Percentiles rank a stretch among this genome's conserved stretches.
Evolutionary conservation across 2,329 filamentous ascomycete genomes (phyloP).

Genomic region (Botrytis elliptica): DNA sequence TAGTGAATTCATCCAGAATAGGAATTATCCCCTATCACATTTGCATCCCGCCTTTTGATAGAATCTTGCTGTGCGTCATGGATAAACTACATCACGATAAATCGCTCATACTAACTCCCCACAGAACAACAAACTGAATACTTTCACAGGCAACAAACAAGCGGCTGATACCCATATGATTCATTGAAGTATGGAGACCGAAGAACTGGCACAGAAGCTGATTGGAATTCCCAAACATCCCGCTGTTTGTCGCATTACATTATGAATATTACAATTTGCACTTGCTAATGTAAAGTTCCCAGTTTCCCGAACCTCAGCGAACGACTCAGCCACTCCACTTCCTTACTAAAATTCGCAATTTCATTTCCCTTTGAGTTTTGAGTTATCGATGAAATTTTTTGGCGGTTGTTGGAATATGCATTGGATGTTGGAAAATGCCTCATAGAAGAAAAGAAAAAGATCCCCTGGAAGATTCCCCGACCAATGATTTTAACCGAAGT

Average conservation of each 20-base stretch:
- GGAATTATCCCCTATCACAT: neutral
- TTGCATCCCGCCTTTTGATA: neutral
- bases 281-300: neutral
- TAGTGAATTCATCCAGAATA: neutral
- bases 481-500: conserved; percentile 10
- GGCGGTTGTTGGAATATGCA: neutral
- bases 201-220: neutral
- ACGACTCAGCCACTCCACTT: neutral
- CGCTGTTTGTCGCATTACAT: neutral
- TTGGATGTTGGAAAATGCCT: conserved; percentile 1
- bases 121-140: neutral
- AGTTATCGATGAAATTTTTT: neutral
- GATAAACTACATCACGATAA: neutral
- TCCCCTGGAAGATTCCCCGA: neutral
- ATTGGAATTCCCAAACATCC: neutral
- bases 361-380: neutral
- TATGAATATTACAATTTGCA: neutral
- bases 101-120: neutral
- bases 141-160: neutral
- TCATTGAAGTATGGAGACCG: neutral
- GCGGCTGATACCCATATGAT: neutral
- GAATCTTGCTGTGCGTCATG: neutral
- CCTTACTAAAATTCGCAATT: neutral
- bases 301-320: neutral
- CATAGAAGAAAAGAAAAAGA: neutral